Evolutionary conservation across 176 grass and related monocot species (phyloP).

Genomic region (Saccharum spontaneum): DNA sequence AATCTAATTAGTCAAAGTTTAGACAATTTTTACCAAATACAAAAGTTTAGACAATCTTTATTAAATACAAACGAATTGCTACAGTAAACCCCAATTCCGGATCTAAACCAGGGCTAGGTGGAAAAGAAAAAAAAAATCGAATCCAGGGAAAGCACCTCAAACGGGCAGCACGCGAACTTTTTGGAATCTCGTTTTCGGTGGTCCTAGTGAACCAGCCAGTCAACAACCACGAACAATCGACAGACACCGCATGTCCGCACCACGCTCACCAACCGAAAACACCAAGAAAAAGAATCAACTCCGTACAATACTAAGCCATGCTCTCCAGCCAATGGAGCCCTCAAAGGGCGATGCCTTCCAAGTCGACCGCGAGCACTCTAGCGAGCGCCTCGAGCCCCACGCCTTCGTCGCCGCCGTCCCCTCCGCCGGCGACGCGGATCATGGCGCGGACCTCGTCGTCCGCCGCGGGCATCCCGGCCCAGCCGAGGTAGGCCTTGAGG

Average conservation of each 20-base stretch:
- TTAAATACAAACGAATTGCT: too few relatives aligned
- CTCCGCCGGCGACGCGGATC: slow-evolving; percentile 59
- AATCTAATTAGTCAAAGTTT: too few relatives aligned
- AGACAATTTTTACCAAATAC: too few relatives aligned
- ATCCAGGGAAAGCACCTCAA: too few relatives aligned
- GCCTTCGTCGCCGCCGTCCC: slow-evolving; percentile 27
- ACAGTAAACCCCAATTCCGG: too few relatives aligned
- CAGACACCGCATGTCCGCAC: background rate
- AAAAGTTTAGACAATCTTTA: too few relatives aligned
- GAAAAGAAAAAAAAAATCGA: too few relatives aligned
- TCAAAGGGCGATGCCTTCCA: slow-evolving; percentile 13
- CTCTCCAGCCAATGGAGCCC: background rate
- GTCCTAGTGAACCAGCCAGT: background rate
- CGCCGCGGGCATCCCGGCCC: slow-evolving; percentile 66
- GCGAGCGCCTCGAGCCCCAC: slow-evolving; percentile 62
- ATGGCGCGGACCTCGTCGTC: slow-evolving; percentile 79
- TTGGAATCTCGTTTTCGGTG: background rate
- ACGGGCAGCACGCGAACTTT: background rate
- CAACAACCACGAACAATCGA: background rate
- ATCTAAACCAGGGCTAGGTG: too few relatives aligned
- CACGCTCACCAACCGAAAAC: background rate
- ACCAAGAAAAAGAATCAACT: background rate
- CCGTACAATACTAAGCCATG: background rate
- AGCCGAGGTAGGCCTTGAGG: slow-evolving; percentile 77
- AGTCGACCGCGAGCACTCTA: slow-evolving; percentile 60